Evolutionary conservation across 768 basidiomycete genomes (phyloP).

Genomic region (Lyophyllum shimeji): DNA sequence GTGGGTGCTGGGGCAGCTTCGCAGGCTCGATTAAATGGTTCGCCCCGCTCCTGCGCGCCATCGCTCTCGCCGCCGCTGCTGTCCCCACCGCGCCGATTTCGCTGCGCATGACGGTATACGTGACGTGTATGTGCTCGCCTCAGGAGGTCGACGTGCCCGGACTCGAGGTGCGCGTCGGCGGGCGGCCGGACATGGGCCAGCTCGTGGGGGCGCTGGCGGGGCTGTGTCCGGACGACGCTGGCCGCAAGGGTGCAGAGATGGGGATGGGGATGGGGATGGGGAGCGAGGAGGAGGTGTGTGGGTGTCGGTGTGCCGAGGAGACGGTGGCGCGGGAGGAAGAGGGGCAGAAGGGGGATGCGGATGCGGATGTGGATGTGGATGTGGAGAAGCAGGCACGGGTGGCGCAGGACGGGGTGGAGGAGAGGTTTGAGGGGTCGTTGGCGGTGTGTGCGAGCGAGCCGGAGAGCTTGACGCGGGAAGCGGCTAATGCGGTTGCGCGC

Average conservation of each 20-base stretch:
- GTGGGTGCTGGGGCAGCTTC: no score
- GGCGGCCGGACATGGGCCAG: conserved; percentile 15
- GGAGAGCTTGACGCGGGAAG: conserved; percentile 63
- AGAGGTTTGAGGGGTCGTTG: conserved; percentile 55
- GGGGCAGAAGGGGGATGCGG: conserved; percentile 13
- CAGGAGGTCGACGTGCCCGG: conserved; percentile 66
- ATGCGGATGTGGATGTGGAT: no score
- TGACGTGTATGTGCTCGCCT: conserved; percentile 75
- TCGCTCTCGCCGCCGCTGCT: conserved; percentile 33
- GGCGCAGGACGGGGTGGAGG: not conserved
- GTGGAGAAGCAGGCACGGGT: no score
- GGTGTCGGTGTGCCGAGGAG: conserved; percentile 16
- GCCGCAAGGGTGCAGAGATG: no score
- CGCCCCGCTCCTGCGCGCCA: conserved; percentile 34
- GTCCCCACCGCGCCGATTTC: conserved; percentile 47
- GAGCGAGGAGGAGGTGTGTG: conserved; percentile 18
- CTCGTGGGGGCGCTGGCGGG: conserved; percentile 12
- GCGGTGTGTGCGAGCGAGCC: conserved; percentile 85
- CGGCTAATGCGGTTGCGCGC: conserved; percentile 75
- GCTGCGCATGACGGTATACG: conserved; percentile 71
- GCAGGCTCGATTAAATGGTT: conserved; percentile 45
- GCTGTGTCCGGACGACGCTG: conserved; percentile 1
- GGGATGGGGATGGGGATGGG: conserved; percentile 3
- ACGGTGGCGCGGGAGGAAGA: conserved; percentile 5
- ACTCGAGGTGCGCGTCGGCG: conserved; percentile 20